Evolutionary conservation across 148 eudicot genomes (phyloP).

Genomic region (Gaultheria prostrata): DNA sequence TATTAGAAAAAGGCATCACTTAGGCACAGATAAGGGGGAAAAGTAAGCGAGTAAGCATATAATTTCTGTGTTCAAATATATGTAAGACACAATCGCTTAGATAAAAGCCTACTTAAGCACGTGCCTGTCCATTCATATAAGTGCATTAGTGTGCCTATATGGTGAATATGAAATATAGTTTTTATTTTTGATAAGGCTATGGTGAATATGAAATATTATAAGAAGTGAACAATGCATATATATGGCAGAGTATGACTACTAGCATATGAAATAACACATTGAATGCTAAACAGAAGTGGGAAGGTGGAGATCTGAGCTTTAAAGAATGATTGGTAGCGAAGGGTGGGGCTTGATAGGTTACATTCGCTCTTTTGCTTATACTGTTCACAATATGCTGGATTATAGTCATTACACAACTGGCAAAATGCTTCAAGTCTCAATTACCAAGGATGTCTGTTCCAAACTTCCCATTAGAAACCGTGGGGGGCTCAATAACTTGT

Average conservation of each 20-base stretch:
- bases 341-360: background rate
- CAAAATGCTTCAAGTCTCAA: background rate
- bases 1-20: background rate
- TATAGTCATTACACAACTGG: background rate
- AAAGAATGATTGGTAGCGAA: constrained; percentile 8
- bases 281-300: background rate
- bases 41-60: background rate
- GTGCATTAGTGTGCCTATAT: background rate
- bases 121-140: background rate
- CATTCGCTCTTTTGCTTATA: background rate
- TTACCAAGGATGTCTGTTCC: background rate
- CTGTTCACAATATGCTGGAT: background rate
- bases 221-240: background rate
- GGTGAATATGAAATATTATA: background rate
- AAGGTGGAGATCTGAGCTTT: background rate
- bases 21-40: background rate
- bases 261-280: background rate
- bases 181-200: background rate
- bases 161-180: background rate
- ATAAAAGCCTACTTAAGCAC: background rate
- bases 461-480: background rate
- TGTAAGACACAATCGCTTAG: background rate
- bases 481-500: background rate
- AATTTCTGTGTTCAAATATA: background rate
- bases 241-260: background rate